Base-by-base conservation (phyloP, 2,329 filamentous ascomycete genomes). In the Pseudopithomyces chartarum region DNA sequence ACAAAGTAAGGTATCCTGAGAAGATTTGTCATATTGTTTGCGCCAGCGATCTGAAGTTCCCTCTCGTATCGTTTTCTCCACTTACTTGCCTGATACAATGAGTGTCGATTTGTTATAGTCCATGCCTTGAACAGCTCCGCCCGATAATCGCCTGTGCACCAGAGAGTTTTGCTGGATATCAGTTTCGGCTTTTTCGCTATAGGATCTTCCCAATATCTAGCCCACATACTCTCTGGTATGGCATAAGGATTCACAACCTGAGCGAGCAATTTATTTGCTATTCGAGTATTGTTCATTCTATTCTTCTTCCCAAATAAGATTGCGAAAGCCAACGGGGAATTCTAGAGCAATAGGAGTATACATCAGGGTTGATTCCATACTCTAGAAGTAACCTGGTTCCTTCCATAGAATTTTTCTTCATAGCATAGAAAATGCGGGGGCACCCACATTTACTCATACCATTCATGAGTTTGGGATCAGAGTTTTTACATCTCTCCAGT, bases 1-100 rank as follows among this genome's bases (percentile, higher is more conserved):
- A 78, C 55, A 42, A 73, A 73, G 55, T 76, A 74, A 0, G 69
- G 65, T 10, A 76, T 60, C 3, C 66, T 71, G 17, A 78, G 63
- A 1, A 79, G 55, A 26, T 20, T 15, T 5, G 8, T 19, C 7
- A 34, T 34, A 8, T 34, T 13, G 32, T 34, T 7, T 7, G 7
- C 32, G 32, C 32, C 7, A 7, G 7, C 32, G 32, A 34, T 7
- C 32, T 34, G 32, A 8, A 34, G 32, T 13, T 34, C 32, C 32
- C 32, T 34, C 32, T 7, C 7, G 7, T 7, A 8, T 7, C 7
- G 32, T 13, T 34, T 34, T 7, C 13, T 34, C 32, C 7, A 34
- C 32, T 7, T 34, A 34, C 32, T 34, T 34, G 32, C 32, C 7
- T 13, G 32, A 34, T 34, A 34, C 7, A 34, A 13, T 13, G 13